Evolutionary conservation across 148 eudicot species (phyloP), one percentile per base, ranked within the genome.

Genomic region (Limonium bicolor): DNA sequence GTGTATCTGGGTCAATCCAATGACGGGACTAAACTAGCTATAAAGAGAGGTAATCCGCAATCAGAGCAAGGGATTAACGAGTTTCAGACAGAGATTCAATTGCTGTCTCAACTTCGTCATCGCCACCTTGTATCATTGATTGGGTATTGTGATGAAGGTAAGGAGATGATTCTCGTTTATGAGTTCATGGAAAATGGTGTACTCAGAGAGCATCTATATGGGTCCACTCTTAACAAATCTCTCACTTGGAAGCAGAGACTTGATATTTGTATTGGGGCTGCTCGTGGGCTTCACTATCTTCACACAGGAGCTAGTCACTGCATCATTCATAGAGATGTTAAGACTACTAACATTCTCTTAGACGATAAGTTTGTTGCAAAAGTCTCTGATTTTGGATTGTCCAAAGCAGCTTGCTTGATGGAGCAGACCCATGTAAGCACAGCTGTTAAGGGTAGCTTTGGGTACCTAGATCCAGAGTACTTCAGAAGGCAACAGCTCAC

Each of bases 371-470:
- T 73, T 3, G 80, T 73, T 4, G 74, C 86, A 0, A 78, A 78
- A 43, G 86, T 78, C 6, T 73, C 80, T 5, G 86, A 78, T 36
- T 78, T 78, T 6, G 77, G 86, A 0, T 56, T 73, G 8, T 78
- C 86, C 4, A 78, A 78, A 40, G 69, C 71, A 1, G 86, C 69
- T 0, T 67, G 63, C 19, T 55, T 76, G 0, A 32, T 78, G 36
- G 80, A 78, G 38, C 72, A 78, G 31, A 78, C 80, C 20, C 86
- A 78, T 19, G 80, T 78, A 1, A 78, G 86, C 61, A 78, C 74
- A 0, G 72, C 77, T 0, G 86, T 78, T 15, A 78, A 78, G 57
- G 86, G 86, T 1, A 70, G 80, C 23, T 78, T 78, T 17, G 74
- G 86, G 4, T 78, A 73, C 48, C 72, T 78, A 0, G 80, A 78